Base-by-base conservation (phyloP, 2,329 filamentous ascomycete genomes). In the Colletotrichum sp. region DNA sequence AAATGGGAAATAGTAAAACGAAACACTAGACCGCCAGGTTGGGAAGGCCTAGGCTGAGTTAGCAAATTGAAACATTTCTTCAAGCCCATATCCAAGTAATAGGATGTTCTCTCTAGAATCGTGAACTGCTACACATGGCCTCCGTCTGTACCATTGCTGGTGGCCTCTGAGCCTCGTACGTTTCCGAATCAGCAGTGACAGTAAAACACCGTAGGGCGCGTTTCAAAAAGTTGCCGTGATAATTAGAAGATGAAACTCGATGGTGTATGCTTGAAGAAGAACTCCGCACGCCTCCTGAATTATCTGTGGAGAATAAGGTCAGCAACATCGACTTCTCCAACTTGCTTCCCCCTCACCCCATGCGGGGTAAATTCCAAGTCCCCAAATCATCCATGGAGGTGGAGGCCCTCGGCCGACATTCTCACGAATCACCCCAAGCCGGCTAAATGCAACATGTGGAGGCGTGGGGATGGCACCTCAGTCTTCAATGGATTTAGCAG, bases 401-500 rank as follows among this genome's bases (percentile, higher is more conserved):
- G 70, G 74, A 68, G 74, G 70, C 28, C n/a, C 34, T 76, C 64
- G 64, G 73, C 1, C 21, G 36, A 36, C 73, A 69, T 55, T 76
- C 59, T 65, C 65, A 16, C 71, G 70, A 76, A 76, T 76, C 65
- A 74, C 32, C 71, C 49, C 39, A n/a, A 30, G 12, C 65, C 74
- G 74, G 74, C 65, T 76, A 76, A 74, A 76, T 76, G 44, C 70
- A 32, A 74, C 10, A 60, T 76, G 74, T 55, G 74, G 74, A 76
- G 74, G 49, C 65, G 74, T 73, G 65, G 71, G 30, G 71, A 66
- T 72, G 62, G 8, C 34, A 21, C 18, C 34, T 67, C 18, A 36
- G 6, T 24, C 64, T 67, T 26, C n/a, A n/a, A 26, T 16, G n/a
- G 15, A 26, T 55, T 30, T 32, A 62, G 39, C 55, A 59, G 24